Evolutionary conservation across 2,329 filamentous ascomycete genomes (phyloP).

Genomic region (Scedosporium dehoogii): DNA sequence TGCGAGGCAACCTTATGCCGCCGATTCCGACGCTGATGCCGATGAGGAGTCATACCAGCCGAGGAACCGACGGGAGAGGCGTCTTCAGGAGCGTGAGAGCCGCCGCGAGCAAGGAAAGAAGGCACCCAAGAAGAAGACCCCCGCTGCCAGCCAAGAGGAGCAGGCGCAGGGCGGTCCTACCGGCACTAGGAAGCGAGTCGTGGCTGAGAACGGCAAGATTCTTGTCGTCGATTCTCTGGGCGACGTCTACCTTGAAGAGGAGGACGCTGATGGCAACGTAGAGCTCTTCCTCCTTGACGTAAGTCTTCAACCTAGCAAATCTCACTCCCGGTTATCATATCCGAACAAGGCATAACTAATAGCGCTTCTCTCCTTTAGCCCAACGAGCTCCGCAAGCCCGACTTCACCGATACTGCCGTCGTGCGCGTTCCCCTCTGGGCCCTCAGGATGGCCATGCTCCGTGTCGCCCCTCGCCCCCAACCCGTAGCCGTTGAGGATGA

Average conservation of each 20-base stretch:
- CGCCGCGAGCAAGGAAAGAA: slow-evolving; percentile 59
- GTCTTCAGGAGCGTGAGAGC: slow-evolving; percentile 77
- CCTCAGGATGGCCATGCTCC: slow-evolving; percentile 34
- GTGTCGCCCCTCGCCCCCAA: slow-evolving; percentile 40
- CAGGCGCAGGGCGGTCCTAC: slow-evolving; percentile 50
- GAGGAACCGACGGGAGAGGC: slow-evolving; percentile 77
- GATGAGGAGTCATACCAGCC: slow-evolving; percentile 38
- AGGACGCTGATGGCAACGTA: slow-evolving; percentile 74
- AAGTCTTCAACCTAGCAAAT: slow-evolving; percentile 26
- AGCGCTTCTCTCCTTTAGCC: slow-evolving; percentile 36
- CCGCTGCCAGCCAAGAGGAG: slow-evolving; percentile 19
- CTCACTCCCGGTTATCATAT: neutral
- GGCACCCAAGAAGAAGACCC: slow-evolving; percentile 30
- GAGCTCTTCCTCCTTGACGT: slow-evolving; percentile 84
- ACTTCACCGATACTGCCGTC: slow-evolving; percentile 72
- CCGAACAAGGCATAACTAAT: slow-evolving; percentile 12
- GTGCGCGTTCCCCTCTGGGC: slow-evolving; percentile 65
- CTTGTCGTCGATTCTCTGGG: slow-evolving; percentile 85
- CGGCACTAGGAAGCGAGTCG: slow-evolving; percentile 75
- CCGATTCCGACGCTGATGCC: slow-evolving; percentile 19
- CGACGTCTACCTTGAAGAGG: slow-evolving; percentile 90
- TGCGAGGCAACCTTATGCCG: slow-evolving; percentile 29
- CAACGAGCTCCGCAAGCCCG: slow-evolving; percentile 69
- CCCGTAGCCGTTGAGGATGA: slow-evolving; percentile 24
- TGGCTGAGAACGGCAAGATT: slow-evolving; percentile 91